Evolutionary conservation across 2,329 filamentous ascomycete species (phyloP), one percentile per base, ranked within the genome.

Genomic region (Sarocladiaceae sp.): DNA sequence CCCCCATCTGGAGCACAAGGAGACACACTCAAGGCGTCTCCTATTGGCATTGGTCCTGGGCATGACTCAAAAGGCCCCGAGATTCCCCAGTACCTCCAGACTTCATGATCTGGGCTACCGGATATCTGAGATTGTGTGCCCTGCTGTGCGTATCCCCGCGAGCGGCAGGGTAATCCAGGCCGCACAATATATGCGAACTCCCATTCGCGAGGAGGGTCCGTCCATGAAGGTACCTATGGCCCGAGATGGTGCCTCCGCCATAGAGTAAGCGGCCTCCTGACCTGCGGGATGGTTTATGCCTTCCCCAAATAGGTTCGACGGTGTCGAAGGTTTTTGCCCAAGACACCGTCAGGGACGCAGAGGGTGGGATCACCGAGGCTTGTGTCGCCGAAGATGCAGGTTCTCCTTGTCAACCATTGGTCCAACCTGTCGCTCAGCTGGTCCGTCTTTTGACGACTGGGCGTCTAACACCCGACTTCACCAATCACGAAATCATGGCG

Each of bases 41-140:
- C n/a, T n/a, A n/a, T n/a, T n/a, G n/a, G n/a, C n/a, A n/a, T n/a
- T n/a, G n/a, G n/a, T n/a, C n/a, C 12, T 56, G 56, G 56, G 53
- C 18, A 52, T 54, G 37, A 50, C 18, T 36, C 4, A 3, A 35
- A 36, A 50, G 40, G 23, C 40, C 18, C 40, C 40, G 40, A 44
- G 23, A 22, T 23, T 22, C 4, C 48, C 15, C 50, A 26, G 13
- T 44, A 35, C 22, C 29, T 17, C n/a, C 18, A 31, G 26, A 33
- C 22, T 40, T 36, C 17, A 20, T 7, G 20, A 10, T 10, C 3
- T n/a, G 11, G 20, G 5, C 4, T n/a, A 28, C 18, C 23, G 23
- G 23, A 4, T 13, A 23, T n/a, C 18, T 44, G 22, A 44, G 40
- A 44, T 44, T 28, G 40, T 44, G 40, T 44, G 40, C 40, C 17